Conservation (phyloP, 768 basidiomycete species). For the Boletus tylopilopsis region DNA sequence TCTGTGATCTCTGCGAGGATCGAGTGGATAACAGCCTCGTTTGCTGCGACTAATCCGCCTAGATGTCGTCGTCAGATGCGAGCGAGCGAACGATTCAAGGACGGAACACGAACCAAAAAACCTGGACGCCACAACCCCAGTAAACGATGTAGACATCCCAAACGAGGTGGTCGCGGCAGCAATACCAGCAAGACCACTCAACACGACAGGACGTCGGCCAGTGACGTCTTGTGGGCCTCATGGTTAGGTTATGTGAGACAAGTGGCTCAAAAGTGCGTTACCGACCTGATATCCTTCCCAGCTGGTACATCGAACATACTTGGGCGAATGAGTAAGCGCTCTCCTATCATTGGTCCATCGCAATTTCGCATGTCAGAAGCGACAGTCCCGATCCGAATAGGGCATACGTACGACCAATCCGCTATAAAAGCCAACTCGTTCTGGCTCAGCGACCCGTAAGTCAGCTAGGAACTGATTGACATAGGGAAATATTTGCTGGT, state of each 20-base stretch:
- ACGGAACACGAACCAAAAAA: constrained; percentile 40
- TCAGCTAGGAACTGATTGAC: constrained; percentile 60
- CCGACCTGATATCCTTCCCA: constrained; percentile 53
- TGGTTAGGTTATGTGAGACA: background rate
- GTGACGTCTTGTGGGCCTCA: constrained; percentile 40
- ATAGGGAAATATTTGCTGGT: constrained; percentile 62
- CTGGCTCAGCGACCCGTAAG: constrained; percentile 50
- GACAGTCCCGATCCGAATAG: constrained; percentile 5
- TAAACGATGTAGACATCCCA: constrained; percentile 53
- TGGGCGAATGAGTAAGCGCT: constrained; percentile 60
- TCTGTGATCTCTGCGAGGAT: constrained; percentile 63
- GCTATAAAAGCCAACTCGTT: constrained; percentile 66
- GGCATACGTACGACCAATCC: constrained; percentile 48
- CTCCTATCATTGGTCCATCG: constrained; percentile 38
- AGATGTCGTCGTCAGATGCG: background rate
- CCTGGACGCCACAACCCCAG: constrained; percentile 46
- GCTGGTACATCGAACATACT: constrained; percentile 56
- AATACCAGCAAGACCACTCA: constrained; percentile 49
- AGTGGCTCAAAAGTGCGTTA: constrained; percentile 2
- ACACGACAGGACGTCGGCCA: constrained; percentile 59
- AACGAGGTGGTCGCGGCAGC: constrained; percentile 48
- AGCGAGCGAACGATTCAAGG: background rate
- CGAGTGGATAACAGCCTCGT: constrained; percentile 57
- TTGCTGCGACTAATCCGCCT: constrained; percentile 61
- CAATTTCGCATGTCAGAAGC: background rate